Conservation (phyloP, 805 yeast species). For the Metschnikowia shivogae region DNA sequence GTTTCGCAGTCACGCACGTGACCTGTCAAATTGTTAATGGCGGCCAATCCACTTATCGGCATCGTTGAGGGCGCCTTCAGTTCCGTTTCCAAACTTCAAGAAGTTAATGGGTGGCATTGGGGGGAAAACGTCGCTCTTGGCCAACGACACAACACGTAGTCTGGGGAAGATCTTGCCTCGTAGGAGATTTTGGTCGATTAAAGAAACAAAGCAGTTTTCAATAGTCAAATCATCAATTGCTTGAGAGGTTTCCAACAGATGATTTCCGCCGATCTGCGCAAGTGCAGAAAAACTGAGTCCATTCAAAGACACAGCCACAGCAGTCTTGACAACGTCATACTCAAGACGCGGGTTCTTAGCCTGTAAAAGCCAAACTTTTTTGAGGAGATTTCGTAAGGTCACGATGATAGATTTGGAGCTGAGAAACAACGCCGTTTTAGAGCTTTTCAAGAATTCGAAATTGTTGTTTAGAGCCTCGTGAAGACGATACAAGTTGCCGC, state of each 20-base stretch:
- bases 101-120: conserved; percentile 19
- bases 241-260: background rate
- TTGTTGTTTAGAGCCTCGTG: conserved; percentile 24
- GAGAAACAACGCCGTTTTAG: conserved; percentile 40
- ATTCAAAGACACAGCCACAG: conserved; percentile 17
- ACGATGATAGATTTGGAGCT: conserved; percentile 43
- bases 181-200: conserved; percentile 52
- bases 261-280: conserved; percentile 2
- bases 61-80: conserved; percentile 9
- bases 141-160: conserved; percentile 36
- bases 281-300: conserved; percentile 11
- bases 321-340: conserved; percentile 25
- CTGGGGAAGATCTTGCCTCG: conserved; percentile 49
- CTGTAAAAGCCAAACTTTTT: conserved; percentile 26
- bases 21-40: background rate
- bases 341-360: conserved; percentile 26
- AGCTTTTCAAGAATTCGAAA: conserved; percentile 34
- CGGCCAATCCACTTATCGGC: conserved; percentile 17
- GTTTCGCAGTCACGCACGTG: background rate
- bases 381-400: conserved; percentile 43
- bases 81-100: conserved; percentile 16
- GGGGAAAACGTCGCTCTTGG: conserved; percentile 44
- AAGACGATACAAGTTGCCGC: conserved; percentile 42
- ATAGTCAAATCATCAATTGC: conserved; percentile 36
- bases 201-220: conserved; percentile 47